Conservation (phyloP, 2,329 filamentous ascomycete genomes). For the Xylariales sp. region DNA sequence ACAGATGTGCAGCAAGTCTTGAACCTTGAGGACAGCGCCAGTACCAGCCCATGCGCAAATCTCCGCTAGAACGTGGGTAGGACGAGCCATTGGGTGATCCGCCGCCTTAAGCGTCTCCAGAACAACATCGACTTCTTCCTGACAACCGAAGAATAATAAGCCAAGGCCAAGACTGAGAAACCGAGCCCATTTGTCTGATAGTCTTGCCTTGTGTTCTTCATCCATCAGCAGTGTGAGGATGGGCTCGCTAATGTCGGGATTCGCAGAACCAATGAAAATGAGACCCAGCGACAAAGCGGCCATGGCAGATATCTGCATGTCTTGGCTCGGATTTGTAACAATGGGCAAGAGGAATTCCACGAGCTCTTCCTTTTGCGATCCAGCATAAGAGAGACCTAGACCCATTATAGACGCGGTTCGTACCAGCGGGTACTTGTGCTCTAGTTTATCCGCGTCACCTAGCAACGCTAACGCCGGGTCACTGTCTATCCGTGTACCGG, state of each 20-base stretch:
- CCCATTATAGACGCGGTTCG: constrained; percentile 93
- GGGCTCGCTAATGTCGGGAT: constrained; percentile 89
- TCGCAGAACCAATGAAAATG: constrained; percentile 91
- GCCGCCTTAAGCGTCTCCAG: constrained; percentile 96
- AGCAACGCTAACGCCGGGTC: constrained; percentile 91
- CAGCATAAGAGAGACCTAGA: constrained; percentile 92
- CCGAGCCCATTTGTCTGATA: constrained; percentile 98
- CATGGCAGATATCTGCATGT: constrained; percentile 98
- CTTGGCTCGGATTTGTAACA: constrained; percentile 82
- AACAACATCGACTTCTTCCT: constrained; percentile 99
- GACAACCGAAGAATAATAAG: constrained; percentile 92
- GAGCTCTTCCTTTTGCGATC: constrained; percentile 91
- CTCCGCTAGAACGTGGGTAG: constrained; percentile 92
- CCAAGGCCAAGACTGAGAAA: constrained; percentile 96
- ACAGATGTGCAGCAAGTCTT: constrained; percentile 96
- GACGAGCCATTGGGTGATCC: constrained; percentile 95
- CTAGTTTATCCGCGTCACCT: constrained; percentile 81
- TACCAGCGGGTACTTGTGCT: constrained; percentile 80
- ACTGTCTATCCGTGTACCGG: constrained; percentile 87
- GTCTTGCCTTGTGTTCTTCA: constrained; percentile 87
- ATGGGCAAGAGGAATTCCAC: constrained; percentile 87
- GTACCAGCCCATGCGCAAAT: constrained; percentile 99
- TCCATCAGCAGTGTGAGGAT: constrained; percentile 94
- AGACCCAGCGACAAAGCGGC: constrained; percentile 90
- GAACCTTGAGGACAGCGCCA: constrained; percentile 94